Conservation (phyloP, 441 rosid genomes). For the Theobroma grandiflorum region DNA sequence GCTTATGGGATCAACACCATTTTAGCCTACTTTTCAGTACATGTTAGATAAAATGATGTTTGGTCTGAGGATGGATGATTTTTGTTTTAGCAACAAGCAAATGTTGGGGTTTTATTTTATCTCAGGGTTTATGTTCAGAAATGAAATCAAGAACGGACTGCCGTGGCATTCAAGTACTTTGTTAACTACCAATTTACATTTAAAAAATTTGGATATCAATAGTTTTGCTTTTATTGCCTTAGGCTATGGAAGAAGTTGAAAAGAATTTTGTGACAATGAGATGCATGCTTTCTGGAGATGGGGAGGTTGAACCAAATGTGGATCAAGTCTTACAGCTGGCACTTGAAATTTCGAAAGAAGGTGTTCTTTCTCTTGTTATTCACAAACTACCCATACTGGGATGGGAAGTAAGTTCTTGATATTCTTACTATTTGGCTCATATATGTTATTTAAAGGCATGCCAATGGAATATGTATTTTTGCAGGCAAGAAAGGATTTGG, state of each 20-base stretch:
- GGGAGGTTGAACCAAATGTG: constrained; percentile 78
- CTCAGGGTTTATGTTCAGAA: neutral
- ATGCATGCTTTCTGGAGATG: constrained; percentile 88
- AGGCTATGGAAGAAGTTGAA: constrained; percentile 96
- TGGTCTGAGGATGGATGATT: neutral
- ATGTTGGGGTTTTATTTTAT: neutral
- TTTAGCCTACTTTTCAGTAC: neutral
- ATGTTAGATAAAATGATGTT: neutral
- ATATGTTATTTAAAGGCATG: neutral
- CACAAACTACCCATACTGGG: constrained; percentile 85
- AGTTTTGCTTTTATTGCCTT: constrained; percentile 14
- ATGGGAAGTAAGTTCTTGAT: constrained; percentile 79
- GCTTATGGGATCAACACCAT: neutral
- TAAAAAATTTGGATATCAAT: constrained; percentile 25
- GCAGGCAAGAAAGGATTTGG: constrained; percentile 92
- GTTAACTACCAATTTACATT: neutral
- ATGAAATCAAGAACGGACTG: neutral
- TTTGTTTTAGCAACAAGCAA: neutral
- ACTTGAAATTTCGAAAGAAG: constrained; percentile 87
- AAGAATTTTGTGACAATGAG: constrained; percentile 79
- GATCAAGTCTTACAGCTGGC: constrained; percentile 83
- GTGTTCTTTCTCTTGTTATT: constrained; percentile 72
- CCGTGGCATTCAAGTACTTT: neutral
- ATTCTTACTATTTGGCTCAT: constrained; percentile 28
- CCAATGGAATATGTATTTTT: constrained; percentile 19